Evolutionary conservation across 805 yeast genomes (phyloP).

Genomic region (Ogataea chonburiensis): DNA sequence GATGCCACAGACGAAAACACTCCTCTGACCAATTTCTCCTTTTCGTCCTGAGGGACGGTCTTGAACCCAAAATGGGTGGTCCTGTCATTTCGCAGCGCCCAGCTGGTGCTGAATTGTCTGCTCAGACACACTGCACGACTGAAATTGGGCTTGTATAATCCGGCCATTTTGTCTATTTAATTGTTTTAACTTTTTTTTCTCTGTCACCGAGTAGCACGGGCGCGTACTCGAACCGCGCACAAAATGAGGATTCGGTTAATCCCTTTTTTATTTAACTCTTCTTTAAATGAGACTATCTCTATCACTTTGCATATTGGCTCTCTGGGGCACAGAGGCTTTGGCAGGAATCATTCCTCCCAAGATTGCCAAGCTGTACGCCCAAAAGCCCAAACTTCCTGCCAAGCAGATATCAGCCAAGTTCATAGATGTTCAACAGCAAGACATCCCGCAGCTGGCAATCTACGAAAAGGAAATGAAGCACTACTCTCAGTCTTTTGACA

Average conservation of each 20-base stretch:
- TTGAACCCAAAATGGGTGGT: constrained; percentile 95
- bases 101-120: constrained; percentile 8
- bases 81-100: constrained; percentile 17
- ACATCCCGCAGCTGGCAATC: constrained; percentile 10
- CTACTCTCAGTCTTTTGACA: constrained; percentile 16
- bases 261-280: constrained; percentile 1
- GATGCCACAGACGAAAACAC: constrained; percentile 95
- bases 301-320: too few relatives aligned
- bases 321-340: too few relatives aligned
- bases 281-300: background rate
- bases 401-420: constrained; percentile 4
- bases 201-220: constrained; percentile 5
- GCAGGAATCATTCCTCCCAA: constrained; percentile 14
- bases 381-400: constrained; percentile 1
- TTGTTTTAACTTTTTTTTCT: too few relatives aligned
- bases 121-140: background rate
- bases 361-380: constrained; percentile 7
- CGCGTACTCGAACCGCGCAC: constrained; percentile 11
- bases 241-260: constrained; percentile 3
- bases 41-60: constrained; percentile 74
- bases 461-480: constrained; percentile 14
- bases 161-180: too few relatives aligned
- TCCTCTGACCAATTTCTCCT: constrained; percentile 77
- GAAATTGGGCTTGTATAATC: constrained; percentile 6
- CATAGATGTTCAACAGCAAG: constrained; percentile 7